A percentile compares a stretch with the other conserved stretches of the same genome.
These are phyloP conservation scores for Pleurotus citrinopileatus DNA, from an alignment of 768 basidiomycete genomes.

Conservation along the genomic window DNA sequence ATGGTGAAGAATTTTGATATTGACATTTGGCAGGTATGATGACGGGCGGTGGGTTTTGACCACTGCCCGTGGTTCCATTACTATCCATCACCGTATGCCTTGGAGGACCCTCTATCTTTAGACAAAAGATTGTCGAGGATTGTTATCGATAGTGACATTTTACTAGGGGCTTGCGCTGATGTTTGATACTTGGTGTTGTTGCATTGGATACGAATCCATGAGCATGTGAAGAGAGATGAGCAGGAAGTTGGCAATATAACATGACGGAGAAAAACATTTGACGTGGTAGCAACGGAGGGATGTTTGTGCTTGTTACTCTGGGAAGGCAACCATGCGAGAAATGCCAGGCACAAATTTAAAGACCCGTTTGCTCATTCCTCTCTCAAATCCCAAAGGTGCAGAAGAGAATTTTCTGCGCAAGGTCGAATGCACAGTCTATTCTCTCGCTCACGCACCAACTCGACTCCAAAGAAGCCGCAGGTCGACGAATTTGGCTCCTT, in stretches of 20 bases:
- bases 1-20: not conserved
- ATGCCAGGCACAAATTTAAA: constrained; percentile 1
- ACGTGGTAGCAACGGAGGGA: not conserved
- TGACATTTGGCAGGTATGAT: not conserved
- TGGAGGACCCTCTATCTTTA: too few species aligned
- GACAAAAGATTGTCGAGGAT: too few species aligned
- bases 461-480: constrained; percentile 12
- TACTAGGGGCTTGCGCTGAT: too few species aligned
- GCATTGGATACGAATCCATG: too few species aligned
- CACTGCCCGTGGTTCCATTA: not conserved
- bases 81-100: not conserved
- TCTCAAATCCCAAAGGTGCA: not conserved
- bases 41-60: not conserved
- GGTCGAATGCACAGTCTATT: constrained; percentile 14
- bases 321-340: not conserved
- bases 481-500: constrained; percentile 10
- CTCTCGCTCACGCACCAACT: constrained; percentile 14
- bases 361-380: not conserved
- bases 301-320: not conserved
- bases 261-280: not conserved
- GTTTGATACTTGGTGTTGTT: too few species aligned
- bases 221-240: too few species aligned
- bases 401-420: constrained; percentile 7
- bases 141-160: too few species aligned
- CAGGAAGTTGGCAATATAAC: too few species aligned